Conservation (phyloP, 257 asterid species). For the Penstemon barbatus region DNA sequence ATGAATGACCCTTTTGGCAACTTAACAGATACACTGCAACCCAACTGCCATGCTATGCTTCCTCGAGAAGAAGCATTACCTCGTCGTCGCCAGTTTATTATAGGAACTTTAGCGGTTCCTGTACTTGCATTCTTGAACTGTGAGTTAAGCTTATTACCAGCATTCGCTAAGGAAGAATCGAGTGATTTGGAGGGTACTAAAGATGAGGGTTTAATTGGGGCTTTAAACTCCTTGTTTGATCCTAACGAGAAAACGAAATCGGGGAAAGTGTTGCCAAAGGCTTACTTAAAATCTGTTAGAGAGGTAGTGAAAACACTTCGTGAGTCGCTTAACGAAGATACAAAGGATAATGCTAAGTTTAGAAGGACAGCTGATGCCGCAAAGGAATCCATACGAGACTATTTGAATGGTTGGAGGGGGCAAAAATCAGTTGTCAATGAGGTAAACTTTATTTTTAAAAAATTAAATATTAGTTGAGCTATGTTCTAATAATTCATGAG, state of each 20-base stretch:
- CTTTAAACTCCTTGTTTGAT: conserved; percentile 68
- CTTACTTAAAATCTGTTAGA: conserved; percentile 78
- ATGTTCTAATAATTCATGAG: too few relatives aligned
- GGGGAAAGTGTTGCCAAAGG: conserved; percentile 84
- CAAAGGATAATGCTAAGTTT: conserved; percentile 70
- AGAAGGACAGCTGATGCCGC: conserved; percentile 94
- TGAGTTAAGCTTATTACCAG: conserved; percentile 36
- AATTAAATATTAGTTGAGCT: neutral
- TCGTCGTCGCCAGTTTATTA: conserved; percentile 54
- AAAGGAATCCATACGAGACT: conserved; percentile 77
- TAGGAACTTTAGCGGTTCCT: conserved; percentile 40
- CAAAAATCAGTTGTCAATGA: conserved; percentile 63
- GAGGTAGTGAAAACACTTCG: conserved; percentile 87
- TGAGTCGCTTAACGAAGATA: conserved; percentile 68
- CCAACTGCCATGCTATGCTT: conserved; percentile 31
- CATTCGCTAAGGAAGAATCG: conserved; percentile 55
- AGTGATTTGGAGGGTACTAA: conserved; percentile 40
- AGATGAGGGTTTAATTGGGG: conserved; percentile 55
- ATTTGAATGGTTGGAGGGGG: conserved; percentile 75
- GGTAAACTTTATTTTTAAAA: conserved; percentile 34
- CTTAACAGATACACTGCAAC: conserved; percentile 39
- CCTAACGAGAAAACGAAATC: conserved; percentile 88
- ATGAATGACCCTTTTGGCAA: neutral
- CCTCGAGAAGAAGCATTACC: conserved; percentile 34
- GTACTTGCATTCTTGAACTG: conserved; percentile 37